Evolutionary conservation across 192 early-diverging fungal genomes (phyloP).

Genomic region (Kickxella alabastrina): DNA sequence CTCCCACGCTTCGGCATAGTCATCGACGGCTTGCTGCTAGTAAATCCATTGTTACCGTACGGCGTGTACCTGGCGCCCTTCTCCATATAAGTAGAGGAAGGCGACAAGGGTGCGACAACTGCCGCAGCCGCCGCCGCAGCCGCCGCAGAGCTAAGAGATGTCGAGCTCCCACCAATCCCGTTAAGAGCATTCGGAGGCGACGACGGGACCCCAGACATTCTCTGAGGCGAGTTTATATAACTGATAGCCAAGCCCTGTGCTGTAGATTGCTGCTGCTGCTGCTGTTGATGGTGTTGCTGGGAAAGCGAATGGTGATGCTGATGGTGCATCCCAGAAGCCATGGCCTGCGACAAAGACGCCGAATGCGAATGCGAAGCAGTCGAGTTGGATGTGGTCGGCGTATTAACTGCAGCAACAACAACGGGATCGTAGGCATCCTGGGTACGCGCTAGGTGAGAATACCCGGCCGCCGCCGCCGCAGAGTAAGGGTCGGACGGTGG

Average conservation of each 20-base stretch:
- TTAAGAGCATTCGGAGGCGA: constrained; percentile 19
- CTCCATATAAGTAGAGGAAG: constrained; percentile 27
- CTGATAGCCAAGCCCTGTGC: constrained; percentile 31
- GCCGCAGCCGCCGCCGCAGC: no score
- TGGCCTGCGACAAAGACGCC: constrained; percentile 48
- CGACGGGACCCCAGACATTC: constrained; percentile 38
- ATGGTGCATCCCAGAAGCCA: constrained; percentile 31
- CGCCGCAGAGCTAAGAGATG: constrained; percentile 17
- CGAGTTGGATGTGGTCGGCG: constrained; percentile 10
- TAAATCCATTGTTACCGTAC: constrained; percentile 23
- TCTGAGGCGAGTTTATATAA: constrained; percentile 31
- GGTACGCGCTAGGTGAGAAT: constrained; percentile 39
- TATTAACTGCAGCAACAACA: constrained; percentile 12
- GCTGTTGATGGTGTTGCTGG: constrained; percentile 8
- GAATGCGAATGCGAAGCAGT: constrained; percentile 36
- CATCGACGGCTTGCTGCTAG: constrained; percentile 5
- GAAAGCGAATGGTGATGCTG: constrained; percentile 8
- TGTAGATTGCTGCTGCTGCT: constrained; percentile 10
- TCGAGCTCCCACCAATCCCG: constrained; percentile 10
- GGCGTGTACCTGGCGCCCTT: constrained; percentile 38
- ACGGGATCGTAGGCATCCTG: constrained; percentile 38
- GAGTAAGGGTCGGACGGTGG: constrained; percentile 39
- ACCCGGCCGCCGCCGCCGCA: constrained; percentile 25
- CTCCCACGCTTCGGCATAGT: constrained; percentile 45
- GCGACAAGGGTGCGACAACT: constrained; percentile 39